Evolutionary conservation across 306 rosid species (phyloP).

Genomic region (Sphenostylis stenocarpa): DNA sequence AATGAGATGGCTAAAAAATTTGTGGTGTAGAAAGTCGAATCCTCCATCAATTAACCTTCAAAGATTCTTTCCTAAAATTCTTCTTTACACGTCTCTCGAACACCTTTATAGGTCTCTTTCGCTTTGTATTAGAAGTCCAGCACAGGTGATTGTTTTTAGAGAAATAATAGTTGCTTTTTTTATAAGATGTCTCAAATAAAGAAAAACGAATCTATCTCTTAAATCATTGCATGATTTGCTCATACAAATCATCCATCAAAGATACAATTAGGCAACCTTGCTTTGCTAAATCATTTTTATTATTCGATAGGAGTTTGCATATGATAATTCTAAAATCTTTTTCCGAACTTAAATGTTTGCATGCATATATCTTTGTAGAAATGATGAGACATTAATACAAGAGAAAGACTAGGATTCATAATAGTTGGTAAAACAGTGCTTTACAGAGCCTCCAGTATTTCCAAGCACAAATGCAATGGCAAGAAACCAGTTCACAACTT

Average conservation of each 20-base stretch:
- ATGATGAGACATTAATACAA: not conserved
- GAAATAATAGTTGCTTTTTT: not conserved
- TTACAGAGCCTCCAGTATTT: constrained; percentile 7
- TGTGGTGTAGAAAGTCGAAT: no score
- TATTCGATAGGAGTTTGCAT: not conserved
- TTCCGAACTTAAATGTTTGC: not conserved
- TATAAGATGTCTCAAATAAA: not conserved
- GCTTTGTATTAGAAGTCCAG: not conserved
- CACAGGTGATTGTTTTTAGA: not conserved
- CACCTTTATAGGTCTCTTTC: not conserved
- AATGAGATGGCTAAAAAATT: no score
- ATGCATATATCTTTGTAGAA: not conserved
- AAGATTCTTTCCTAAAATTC: not conserved
- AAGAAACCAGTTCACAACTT: constrained; percentile 21
- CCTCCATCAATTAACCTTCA: no score
- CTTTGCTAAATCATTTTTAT: not conserved
- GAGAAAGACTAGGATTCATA: not conserved
- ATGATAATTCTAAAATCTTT: not conserved
- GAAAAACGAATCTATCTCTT: not conserved
- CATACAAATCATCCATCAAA: no score
- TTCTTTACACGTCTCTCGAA: not conserved
- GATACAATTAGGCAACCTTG: not conserved
- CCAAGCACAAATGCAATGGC: not conserved
- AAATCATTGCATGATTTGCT: no score
- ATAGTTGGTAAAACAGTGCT: not conserved